These are phyloP conservation scores for Apostasia shenzhenica DNA, from an alignment of 106 monocot genomes.

Conservation along the genomic window DNA sequence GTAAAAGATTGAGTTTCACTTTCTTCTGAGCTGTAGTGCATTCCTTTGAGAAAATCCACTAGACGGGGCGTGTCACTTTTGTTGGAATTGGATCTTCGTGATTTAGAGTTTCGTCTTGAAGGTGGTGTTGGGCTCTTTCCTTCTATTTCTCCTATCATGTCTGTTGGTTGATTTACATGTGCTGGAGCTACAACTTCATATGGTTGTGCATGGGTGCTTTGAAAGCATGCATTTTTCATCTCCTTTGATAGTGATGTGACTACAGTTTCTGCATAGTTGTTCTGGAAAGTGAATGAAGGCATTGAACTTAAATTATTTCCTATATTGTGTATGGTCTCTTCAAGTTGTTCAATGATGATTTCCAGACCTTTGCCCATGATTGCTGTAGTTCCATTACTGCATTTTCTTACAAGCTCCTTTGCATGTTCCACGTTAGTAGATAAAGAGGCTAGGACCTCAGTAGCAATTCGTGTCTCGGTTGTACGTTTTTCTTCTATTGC, in stretches of 20 bases:
- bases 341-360: constrained; percentile 28
- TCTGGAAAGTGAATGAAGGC: constrained; percentile 26
- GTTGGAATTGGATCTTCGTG: background rate
- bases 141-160: constrained; percentile 2
- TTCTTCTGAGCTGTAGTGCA: constrained; percentile 15
- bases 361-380: constrained; percentile 15
- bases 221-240: constrained; percentile 30
- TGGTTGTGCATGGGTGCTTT: background rate
- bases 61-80: constrained; percentile 28
- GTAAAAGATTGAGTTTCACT: constrained; percentile 1
- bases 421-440: constrained; percentile 32
- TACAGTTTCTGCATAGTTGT: constrained; percentile 20
- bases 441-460: constrained; percentile 23
- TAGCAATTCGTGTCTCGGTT: background rate
- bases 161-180: background rate
- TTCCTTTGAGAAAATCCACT: constrained; percentile 39
- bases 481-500: too few relatives aligned
- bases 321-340: constrained; percentile 27
- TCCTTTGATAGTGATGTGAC: constrained; percentile 32
- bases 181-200: background rate
- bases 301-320: constrained; percentile 41
- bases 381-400: constrained; percentile 12
- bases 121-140: background rate
- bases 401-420: constrained; percentile 34
- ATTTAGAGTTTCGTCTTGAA: background rate